Conservation (phyloP, 1,284 basidiomycete species). For the Somion occarium region DNA sequence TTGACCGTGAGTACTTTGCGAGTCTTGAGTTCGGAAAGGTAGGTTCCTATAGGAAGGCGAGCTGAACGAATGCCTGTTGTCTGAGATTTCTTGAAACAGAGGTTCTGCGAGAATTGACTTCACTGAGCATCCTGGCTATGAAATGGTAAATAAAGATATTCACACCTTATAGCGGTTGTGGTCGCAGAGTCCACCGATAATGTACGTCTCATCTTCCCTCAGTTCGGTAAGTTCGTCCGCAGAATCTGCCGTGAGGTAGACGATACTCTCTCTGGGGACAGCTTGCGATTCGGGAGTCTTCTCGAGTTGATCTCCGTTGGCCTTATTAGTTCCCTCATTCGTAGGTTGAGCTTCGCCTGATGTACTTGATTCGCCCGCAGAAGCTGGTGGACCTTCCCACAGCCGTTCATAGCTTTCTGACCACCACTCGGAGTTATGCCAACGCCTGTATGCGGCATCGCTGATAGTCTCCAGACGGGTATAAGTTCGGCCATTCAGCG, state of each 20-base stretch:
- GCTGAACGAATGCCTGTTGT: conserved; percentile 77
- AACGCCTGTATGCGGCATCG: conserved; percentile 71
- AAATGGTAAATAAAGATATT: conserved; percentile 6
- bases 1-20: conserved; percentile 98
- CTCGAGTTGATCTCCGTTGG: conserved; percentile 17
- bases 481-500: conserved; percentile 67
- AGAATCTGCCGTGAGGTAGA: conserved; percentile 96
- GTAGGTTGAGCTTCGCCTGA: conserved; percentile 7
- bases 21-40: conserved; percentile 77
- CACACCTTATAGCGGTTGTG: conserved; percentile 93
- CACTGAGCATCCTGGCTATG: conserved; percentile 4
- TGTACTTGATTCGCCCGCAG: conserved; percentile 1
- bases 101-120: conserved; percentile 47
- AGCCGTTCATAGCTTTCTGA: conserved; percentile 64
- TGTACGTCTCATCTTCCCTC: conserved; percentile 82
- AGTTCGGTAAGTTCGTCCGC: conserved; percentile 80
- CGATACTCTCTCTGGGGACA: conserved; percentile 47
- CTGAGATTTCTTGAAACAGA: conserved; percentile 87
- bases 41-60: conserved; percentile 88
- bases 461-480: conserved; percentile 65
- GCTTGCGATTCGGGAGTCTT: conserved; percentile 13
- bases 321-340: conserved; percentile 10
- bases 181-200: conserved; percentile 96
- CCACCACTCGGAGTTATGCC: conserved; percentile 84
- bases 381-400: conserved; percentile 39